These are phyloP conservation scores for Cucumis sativus DNA, from an alignment of 306 rosid species.

Conservation along the genomic window DNA sequence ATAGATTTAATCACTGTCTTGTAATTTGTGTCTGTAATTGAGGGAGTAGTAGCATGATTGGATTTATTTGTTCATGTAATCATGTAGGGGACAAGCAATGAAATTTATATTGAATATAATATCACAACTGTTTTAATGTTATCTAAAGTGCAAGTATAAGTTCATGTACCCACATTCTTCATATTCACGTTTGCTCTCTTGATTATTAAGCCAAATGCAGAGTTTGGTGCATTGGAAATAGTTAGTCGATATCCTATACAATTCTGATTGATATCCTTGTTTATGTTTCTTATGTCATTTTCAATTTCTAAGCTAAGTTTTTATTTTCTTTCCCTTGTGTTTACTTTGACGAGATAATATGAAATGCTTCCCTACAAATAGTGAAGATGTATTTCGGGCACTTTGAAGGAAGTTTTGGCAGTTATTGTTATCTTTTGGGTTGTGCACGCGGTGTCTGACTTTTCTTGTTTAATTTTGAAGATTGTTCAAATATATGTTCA, in stretches of 20 bases:
- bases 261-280: neutral
- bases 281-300: neutral
- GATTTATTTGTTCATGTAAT: neutral
- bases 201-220: neutral
- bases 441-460: neutral
- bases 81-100: neutral
- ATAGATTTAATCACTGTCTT: neutral
- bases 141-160: neutral
- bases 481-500: constrained; percentile 85
- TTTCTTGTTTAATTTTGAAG: constrained; percentile 29
- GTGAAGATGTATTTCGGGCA: neutral
- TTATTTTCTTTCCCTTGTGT: neutral
- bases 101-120: neutral
- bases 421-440: neutral
- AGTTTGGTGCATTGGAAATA: neutral
- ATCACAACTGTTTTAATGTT: neutral
- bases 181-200: neutral
- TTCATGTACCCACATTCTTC: neutral
- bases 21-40: neutral
- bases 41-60: neutral
- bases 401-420: neutral
- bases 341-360: neutral
- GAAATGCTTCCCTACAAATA: neutral
- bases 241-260: neutral
- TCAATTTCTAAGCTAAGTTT: neutral